Evolutionary conservation across 1,139 yeast genomes (phyloP).

Genomic region (Debaryomyces sp.): DNA sequence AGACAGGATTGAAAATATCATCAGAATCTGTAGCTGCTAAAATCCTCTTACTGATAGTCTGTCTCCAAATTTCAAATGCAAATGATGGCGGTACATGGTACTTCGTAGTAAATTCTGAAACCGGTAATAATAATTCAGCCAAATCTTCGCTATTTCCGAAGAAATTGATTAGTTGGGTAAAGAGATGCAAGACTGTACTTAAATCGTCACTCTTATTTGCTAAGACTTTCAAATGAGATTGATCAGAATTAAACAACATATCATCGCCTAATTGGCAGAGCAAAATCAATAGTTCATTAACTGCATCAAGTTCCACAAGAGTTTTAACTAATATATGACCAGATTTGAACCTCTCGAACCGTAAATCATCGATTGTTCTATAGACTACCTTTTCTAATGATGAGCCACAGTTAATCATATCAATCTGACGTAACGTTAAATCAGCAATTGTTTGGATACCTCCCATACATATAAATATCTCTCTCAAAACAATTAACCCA

Average conservation of each 20-base stretch:
- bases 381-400: conserved; percentile 60
- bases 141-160: conserved; percentile 46
- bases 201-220: conserved; percentile 76
- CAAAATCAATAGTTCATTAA: conserved; percentile 67
- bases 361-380: conserved; percentile 60
- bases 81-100: conserved; percentile 63
- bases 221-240: conserved; percentile 67
- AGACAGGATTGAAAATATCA: conserved; percentile 22
- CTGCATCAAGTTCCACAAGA: conserved; percentile 47
- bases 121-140: conserved; percentile 39
- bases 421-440: conserved; percentile 65
- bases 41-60: conserved; percentile 28
- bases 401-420: conserved; percentile 67
- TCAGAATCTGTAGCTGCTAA: conserved; percentile 6
- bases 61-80: conserved; percentile 84
- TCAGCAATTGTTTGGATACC: conserved; percentile 75
- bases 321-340: conserved; percentile 56
- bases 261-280: conserved; percentile 55
- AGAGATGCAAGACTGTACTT: conserved; percentile 64
- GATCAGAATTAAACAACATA: conserved; percentile 44
- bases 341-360: conserved; percentile 50
- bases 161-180: conserved; percentile 58
- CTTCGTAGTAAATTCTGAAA: conserved; percentile 47
- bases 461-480: conserved; percentile 73
- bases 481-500: conserved; percentile 70